Base-by-base conservation (phyloP, 306 rosid genomes). In the Begonia loranthoides region DNA sequence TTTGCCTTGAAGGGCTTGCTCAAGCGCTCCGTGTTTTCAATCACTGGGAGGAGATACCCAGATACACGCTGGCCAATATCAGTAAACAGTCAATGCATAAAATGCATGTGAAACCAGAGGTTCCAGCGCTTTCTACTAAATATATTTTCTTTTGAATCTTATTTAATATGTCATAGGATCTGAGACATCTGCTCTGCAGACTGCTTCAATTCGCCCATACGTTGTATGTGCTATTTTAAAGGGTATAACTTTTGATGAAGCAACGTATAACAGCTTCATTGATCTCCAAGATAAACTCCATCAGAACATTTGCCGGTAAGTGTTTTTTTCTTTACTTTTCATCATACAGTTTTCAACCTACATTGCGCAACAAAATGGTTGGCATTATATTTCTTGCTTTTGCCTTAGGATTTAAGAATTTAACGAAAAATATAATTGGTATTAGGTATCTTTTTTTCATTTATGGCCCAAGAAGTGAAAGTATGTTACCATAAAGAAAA, bases 271-370 rank as follows among this genome's bases (percentile, higher is more conserved):
- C 69, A 89, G 97, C 76, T 89, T 89, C 50, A 84, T 89, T 33
- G 97, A 89, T 61, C 93, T 89, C 64, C 97, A 89, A 77, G 97
- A 89, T 70, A 89, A 89, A 72, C 93, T 89, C 56, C 95, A 84
- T 68, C 97, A 89, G 17, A 89, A 89, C 66, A 89, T 89, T 55
- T 84, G 97, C 65, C 71, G 97, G 97, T 89, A 77, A 69, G 57
- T 67, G 53, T 17, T 73, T 28, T 28, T 51, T 13, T 12, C 15
- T 45, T 67, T 12, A 0, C 22, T n/a, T 43, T 1, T 43, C 1
- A 3, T 43, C 36, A 28, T 19, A 19, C 36, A 28, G 36, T 28
- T 28, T 28, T 4, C 36, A 4, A 7, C 36, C 36, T 28, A 28
- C 36, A 28, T 28, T 7, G 9, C 3, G 9, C 9, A 28, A 28